Base-by-base conservation (phyloP, 768 basidiomycete genomes). In the Candolleomyces efflorescens region DNA sequence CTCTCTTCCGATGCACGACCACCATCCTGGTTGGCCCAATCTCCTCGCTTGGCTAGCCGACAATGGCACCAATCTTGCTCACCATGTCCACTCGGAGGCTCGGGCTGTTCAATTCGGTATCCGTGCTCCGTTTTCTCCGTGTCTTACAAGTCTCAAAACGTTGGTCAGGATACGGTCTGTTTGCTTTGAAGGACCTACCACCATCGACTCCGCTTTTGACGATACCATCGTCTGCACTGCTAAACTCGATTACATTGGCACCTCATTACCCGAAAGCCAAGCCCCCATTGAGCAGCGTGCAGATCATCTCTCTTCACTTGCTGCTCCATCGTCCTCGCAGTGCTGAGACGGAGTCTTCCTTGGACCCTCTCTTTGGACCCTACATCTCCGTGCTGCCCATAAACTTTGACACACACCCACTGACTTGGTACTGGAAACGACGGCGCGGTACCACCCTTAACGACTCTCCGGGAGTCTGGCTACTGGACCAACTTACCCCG, bases 241-340 rank as follows among this genome's bases (percentile, higher is more conserved):
- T 96, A 62, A 98, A 95, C 70, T 71, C 77, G 39, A 73, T 77
- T 47, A 94, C 94, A 0, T 78, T 97, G 36, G 68, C 71, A 22
- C 73, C 78, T 2, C 73, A 82, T 43, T 89, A 93, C 70, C 81
- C 86, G 49, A 44, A 55, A 24, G 62, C 70, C 0, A 59, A 62
- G 20, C 69, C 66, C 36, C 63, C 65, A 15, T 67, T 88, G 59
- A 83, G 80, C 22, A 89, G 90, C 10, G 79, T 78, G 3, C 94
- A 97, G 65, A 69, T 91, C 15, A 81, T 97, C 32, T 84, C 92
- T 5, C 72, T 98, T 59, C 92, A 97, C 75, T 77, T 97, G 10
- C 77, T 83, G 41, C 73, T 94, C 1, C 79, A 90, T 71, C 80
- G 80, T 44, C 88, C 87, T n/a, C n/a, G n/a, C 1, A 54, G 59